Evolutionary conservation across 148 eudicot genomes (phyloP), one percentile per base, ranked within the genome.

Genomic region (Tetragonia tetragonoides): DNA sequence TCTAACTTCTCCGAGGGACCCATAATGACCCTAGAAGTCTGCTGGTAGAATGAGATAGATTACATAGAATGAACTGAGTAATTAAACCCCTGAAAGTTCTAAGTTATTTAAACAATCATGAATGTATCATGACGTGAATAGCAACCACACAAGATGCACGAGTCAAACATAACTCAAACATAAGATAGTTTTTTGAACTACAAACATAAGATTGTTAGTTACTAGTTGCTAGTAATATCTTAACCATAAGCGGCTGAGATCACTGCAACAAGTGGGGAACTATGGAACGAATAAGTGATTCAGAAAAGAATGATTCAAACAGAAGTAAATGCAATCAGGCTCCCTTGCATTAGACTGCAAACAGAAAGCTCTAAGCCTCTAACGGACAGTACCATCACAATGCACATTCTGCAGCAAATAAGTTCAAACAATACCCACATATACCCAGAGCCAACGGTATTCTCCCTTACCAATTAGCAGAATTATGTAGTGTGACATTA

Each of bases 391-490:
- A 21, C 9, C 51, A 66, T 38, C 53, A 62, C 56, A 44, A 72
- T 24, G 70, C 71, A 72, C 6, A 51, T n/a, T 11, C 63, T 46
- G 47, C 44, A 37, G 49, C 75, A 61, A 74, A 74, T 46, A 56
- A 74, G 42, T 23, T 51, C 34, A 37, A 21, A 76, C 66, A 53
- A 53, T 42, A 15, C 23, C 59, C 20, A 51, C 41, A n/a, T 24
- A 6, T 57, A 12, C 34, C 66, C 5, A 8, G 7, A 21, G 47
- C 41, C 69, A 46, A 53, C 18, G 12, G 8, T 61, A 47, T 28
- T 23, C 60, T 24, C 37, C 2, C 62, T 24, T 17, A 70, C 21
- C 56, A 41, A n/a, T 41, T 37, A 60, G 74, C 74, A 54, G 59
- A 76, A 42, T 54, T 47, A 54, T 3, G n/a, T 1, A 17, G 47